Evolutionary conservation across 106 monocot genomes (phyloP).

Genomic region (Triglochin maritima): DNA sequence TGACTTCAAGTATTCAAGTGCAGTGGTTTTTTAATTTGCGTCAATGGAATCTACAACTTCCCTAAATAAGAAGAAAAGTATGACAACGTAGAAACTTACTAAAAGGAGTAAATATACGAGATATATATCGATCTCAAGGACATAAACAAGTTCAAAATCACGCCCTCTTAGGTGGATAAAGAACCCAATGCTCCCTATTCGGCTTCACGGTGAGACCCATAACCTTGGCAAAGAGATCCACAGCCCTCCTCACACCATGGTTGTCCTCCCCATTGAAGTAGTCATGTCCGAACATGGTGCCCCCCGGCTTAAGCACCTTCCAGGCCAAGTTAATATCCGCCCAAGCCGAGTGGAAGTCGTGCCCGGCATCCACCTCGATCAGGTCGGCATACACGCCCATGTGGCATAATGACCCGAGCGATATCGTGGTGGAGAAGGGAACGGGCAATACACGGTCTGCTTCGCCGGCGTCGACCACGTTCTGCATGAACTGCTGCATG

Average conservation of each 20-base stretch:
- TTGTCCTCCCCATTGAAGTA: background rate
- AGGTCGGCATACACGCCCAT: slow-evolving; percentile 61
- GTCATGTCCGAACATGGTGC: slow-evolving; percentile 11
- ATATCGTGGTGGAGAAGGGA: slow-evolving; percentile 53
- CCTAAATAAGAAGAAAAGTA: too few relatives aligned
- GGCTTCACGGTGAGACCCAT: slow-evolving; percentile 30
- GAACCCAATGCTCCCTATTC: slow-evolving; percentile 73
- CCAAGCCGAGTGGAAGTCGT: slow-evolving; percentile 48
- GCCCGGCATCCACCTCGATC: slow-evolving; percentile 77
- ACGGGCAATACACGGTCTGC: slow-evolving; percentile 25
- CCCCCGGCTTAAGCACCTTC: slow-evolving; percentile 1
- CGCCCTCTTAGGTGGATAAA: slow-evolving; percentile 22
- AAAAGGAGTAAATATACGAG: too few relatives aligned
- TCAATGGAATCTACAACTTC: too few relatives aligned
- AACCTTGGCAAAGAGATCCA: slow-evolving; percentile 9
- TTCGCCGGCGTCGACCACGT: slow-evolving; percentile 28
- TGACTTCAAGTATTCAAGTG: too few relatives aligned
- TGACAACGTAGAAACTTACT: too few relatives aligned
- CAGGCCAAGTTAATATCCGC: slow-evolving; percentile 10
- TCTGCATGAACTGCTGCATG: slow-evolving; percentile 62
- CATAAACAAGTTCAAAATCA: too few relatives aligned
- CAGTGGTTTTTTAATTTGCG: too few relatives aligned
- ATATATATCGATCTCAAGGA: too few relatives aligned
- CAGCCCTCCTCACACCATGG: slow-evolving; percentile 8
- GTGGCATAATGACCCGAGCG: slow-evolving; percentile 42